These are phyloP conservation scores for Penicillium carneum DNA, from an alignment of 2,329 filamentous ascomycete genomes.

Conservation along the genomic window DNA sequence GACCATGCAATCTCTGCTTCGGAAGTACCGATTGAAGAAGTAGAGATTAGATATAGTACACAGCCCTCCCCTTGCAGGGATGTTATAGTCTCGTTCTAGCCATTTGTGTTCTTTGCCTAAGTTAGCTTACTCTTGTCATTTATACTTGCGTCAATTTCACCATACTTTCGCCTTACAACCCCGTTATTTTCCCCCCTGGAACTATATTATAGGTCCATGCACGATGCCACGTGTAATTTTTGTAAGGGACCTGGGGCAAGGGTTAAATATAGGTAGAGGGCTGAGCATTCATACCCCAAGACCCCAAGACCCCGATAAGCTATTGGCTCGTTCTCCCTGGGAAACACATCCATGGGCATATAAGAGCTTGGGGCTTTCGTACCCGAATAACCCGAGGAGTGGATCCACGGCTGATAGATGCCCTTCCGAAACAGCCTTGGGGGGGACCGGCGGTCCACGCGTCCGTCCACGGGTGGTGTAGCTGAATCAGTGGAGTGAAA, in stretches of 20 bases:
- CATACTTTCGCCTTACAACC: not conserved
- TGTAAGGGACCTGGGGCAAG: not conserved
- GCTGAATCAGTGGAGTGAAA: not conserved
- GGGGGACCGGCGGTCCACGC: conserved; percentile 1
- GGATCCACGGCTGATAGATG: conserved; percentile 20
- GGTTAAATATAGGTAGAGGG: not conserved
- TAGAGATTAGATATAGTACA: conserved; percentile 20
- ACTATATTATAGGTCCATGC: not conserved
- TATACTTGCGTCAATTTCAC: not conserved
- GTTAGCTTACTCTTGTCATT: conserved; percentile 4
- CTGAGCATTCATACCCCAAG: not conserved
- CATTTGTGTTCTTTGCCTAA: not conserved
- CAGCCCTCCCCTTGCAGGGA: conserved; percentile 5
- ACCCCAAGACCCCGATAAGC: not conserved
- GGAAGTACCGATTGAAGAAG: conserved; percentile 12
- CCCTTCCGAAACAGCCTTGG: not conserved
- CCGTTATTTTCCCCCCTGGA: not conserved
- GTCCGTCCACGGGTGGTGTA: not conserved
- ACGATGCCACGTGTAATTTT: not conserved
- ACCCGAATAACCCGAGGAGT: conserved; percentile 16
- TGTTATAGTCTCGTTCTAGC: not conserved
- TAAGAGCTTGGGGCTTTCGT: conserved; percentile 11
- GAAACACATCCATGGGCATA: not conserved
- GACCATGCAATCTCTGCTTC: conserved; percentile 25
- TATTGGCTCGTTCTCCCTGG: not conserved